Conservation (phyloP, 164 flowering plant genomes). For the Nymphaea colorata region DNA sequence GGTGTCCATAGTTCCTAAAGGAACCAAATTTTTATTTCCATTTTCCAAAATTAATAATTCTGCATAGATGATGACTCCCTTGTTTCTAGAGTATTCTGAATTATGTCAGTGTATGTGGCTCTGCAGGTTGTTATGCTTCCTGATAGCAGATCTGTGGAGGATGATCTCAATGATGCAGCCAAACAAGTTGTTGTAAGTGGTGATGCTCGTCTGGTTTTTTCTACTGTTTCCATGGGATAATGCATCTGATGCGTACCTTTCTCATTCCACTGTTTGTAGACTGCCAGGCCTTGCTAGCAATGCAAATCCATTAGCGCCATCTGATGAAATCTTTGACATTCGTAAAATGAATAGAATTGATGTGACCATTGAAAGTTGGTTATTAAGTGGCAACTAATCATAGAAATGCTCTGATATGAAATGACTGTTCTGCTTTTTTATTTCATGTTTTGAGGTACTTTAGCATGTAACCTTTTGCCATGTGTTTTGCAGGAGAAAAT, state of each 20-base stretch:
- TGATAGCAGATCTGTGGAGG: conserved; percentile 61
- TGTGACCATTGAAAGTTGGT: too few relatives aligned
- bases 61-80: too few relatives aligned
- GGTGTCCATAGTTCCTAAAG: background rate
- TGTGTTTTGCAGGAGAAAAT: conserved; percentile 51
- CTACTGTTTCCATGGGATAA: background rate
- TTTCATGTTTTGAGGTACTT: background rate
- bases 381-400: too few relatives aligned
- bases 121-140: conserved; percentile 55
- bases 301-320: background rate
- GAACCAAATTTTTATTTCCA: background rate
- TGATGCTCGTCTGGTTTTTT: background rate
- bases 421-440: background rate
- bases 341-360: background rate
- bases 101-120: background rate
- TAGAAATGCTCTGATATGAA: background rate
- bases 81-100: too few relatives aligned
- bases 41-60: too few relatives aligned
- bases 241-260: background rate
- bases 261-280: background rate
- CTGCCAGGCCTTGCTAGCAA: too few relatives aligned
- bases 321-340: background rate
- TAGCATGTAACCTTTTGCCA: background rate
- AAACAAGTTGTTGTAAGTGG: conserved; percentile 50
- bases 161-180: conserved; percentile 81